phyloP scores from a whole-genome alignment of 768 basidiomycete genomes.

The Rhodosporidiobolus sp. region DNA sequence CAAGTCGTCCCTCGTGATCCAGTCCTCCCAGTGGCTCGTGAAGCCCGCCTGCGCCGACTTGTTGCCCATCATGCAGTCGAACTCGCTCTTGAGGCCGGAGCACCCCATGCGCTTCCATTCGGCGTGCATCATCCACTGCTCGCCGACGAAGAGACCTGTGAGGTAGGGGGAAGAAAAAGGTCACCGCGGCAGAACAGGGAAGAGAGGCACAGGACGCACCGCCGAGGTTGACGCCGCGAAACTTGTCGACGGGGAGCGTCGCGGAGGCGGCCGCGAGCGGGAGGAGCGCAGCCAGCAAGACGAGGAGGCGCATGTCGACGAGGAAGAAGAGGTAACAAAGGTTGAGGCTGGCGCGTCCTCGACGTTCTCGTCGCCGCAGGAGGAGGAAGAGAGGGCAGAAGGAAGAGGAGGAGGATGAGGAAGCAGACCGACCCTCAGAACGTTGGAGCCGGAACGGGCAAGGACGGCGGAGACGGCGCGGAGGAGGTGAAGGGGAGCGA shows the following conservation, averaged over 20 bases:
- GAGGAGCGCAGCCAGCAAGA: neutral
- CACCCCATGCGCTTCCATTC: neutral
- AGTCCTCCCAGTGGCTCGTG: neutral
- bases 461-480: neutral
- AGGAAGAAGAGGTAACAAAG: too few species aligned
- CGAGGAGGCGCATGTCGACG: too few species aligned
- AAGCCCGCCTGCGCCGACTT: neutral
- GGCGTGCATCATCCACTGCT: neutral
- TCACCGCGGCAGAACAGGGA: too few species aligned
- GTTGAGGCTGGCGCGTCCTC: too few species aligned
- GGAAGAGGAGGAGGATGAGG: too few species aligned
- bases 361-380: too few species aligned
- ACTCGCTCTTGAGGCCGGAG: neutral
- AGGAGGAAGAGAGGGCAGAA: too few species aligned
- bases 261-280: neutral
- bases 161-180: neutral
- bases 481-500: neutral
- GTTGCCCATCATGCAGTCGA: slow-evolving; percentile 4
- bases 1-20: neutral
- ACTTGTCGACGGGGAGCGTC: neutral
- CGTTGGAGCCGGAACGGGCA: neutral
- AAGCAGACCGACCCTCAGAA: too few species aligned
- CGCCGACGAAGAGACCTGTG: neutral
- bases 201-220: neutral
- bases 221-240: too few species aligned